Percentiles rank a stretch among this genome's conserved stretches.
Evolutionary conservation across 2,329 filamentous ascomycete species (phyloP).

Genomic region (Dactylellina drechsleri): DNA sequence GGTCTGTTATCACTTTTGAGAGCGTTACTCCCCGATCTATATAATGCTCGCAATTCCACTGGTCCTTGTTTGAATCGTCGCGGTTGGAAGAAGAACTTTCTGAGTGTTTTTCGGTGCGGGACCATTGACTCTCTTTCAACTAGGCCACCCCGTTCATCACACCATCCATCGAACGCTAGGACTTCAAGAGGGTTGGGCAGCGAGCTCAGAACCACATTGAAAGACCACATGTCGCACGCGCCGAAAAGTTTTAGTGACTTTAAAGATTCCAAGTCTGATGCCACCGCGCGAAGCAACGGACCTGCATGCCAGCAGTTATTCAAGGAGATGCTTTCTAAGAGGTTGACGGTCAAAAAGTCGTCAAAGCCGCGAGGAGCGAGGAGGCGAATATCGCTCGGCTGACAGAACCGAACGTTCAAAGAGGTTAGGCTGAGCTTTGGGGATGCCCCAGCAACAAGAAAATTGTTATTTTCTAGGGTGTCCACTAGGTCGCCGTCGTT

Average conservation of each 20-base stretch:
- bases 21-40: background rate
- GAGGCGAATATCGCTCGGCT: background rate
- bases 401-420: background rate
- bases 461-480: background rate
- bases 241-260: constrained; percentile 7
- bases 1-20: background rate
- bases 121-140: constrained; percentile 9
- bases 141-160: background rate
- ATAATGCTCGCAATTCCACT: background rate
- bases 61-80: background rate
- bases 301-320: constrained; percentile 9
- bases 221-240: constrained; percentile 4
- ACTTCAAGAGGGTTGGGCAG: constrained; percentile 2
- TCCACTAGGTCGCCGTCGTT: background rate
- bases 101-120: background rate
- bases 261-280: background rate
- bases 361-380: background rate
- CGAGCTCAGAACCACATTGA: background rate
- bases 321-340: background rate
- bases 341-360: background rate
- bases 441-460: background rate
- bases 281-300: background rate
- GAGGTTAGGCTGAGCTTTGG: background rate
- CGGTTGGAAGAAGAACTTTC: constrained; percentile 1
- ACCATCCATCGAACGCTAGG: constrained; percentile 14